phyloP scores from a whole-genome alignment of 129 eudicot genomes.

The Flaveria sonorensis region DNA sequence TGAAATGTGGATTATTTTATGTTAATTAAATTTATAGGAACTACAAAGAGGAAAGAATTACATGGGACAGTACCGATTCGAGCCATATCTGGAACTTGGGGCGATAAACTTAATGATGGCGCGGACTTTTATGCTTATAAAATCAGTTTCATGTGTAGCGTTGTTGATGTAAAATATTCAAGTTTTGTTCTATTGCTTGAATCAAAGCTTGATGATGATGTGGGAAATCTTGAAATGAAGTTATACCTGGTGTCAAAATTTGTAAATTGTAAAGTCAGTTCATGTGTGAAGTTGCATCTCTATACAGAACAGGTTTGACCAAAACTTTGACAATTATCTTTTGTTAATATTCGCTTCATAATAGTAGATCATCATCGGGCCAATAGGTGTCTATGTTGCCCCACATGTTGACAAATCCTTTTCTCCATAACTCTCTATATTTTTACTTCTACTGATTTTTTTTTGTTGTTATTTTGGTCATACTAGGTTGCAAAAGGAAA shows the following conservation, averaged over 20 bases:
- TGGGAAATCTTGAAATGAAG: constrained; percentile 65
- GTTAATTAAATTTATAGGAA: constrained; percentile 48
- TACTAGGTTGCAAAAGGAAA: constrained; percentile 63
- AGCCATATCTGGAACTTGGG: constrained; percentile 75
- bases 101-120: constrained; percentile 45
- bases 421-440: background rate
- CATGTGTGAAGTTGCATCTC: constrained; percentile 50
- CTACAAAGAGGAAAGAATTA: constrained; percentile 91
- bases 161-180: constrained; percentile 46
- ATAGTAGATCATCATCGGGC: background rate
- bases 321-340: constrained; percentile 12
- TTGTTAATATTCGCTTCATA: background rate
- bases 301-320: constrained; percentile 59
- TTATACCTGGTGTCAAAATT: constrained; percentile 59
- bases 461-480: constrained; percentile 12
- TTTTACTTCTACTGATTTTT: constrained; percentile 6
- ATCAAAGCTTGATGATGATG: constrained; percentile 76
- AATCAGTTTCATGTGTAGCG: constrained; percentile 59
- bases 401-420: background rate
- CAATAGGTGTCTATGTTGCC: background rate
- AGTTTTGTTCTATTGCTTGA: constrained; percentile 68
- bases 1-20: background rate
- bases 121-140: constrained; percentile 57
- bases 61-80: constrained; percentile 61
- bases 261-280: constrained; percentile 57